phyloP scores from a whole-genome alignment of 1,284 basidiomycete genomes.

The Earliella scabrosa region DNA sequence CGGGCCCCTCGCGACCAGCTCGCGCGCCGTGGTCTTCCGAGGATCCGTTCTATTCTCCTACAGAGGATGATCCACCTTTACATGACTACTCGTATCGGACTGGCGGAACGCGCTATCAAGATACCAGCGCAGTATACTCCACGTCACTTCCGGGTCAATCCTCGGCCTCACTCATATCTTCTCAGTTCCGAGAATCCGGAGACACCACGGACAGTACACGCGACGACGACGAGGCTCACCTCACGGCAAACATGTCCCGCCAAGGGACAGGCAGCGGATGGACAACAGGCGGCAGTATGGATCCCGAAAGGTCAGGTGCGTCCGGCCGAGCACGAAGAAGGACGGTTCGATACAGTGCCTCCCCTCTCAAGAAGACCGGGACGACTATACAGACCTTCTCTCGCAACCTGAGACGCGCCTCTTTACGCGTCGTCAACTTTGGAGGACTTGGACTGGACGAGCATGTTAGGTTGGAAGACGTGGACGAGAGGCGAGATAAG shows the following conservation, averaged over 20 bases:
- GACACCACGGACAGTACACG: constrained; percentile 41
- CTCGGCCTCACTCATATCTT: constrained; percentile 53
- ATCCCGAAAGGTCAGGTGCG: constrained; percentile 37
- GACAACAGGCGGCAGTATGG: constrained; percentile 31
- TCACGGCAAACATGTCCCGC: constrained; percentile 55
- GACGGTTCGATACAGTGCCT: constrained; percentile 52
- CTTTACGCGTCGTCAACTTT: constrained; percentile 84
- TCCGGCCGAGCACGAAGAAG: constrained; percentile 46
- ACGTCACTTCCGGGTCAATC: constrained; percentile 51
- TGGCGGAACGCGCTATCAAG: constrained; percentile 31
- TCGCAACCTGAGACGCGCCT: constrained; percentile 68
- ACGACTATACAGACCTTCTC: constrained; percentile 62
- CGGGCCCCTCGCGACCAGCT: constrained; percentile 17
- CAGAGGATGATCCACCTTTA: constrained; percentile 34
- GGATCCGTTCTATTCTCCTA: constrained; percentile 49
- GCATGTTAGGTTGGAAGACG: constrained; percentile 59
- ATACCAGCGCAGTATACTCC: constrained; percentile 38
- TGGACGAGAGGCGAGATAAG: constrained; percentile 36
- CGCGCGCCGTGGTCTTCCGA: constrained; percentile 39
- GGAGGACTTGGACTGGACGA: constrained; percentile 66
- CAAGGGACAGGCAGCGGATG: constrained; percentile 37
- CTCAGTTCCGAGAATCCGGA: constrained; percentile 39
- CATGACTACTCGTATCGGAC: constrained; percentile 20
- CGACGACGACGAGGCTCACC: constrained; percentile 59
- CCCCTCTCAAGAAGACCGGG: constrained; percentile 58